A percentile compares a stretch with the other conserved stretches of the same genome.
These are phyloP conservation scores for Lablab purpureus DNA, from an alignment of 306 rosid genomes.

Conservation along the genomic window DNA sequence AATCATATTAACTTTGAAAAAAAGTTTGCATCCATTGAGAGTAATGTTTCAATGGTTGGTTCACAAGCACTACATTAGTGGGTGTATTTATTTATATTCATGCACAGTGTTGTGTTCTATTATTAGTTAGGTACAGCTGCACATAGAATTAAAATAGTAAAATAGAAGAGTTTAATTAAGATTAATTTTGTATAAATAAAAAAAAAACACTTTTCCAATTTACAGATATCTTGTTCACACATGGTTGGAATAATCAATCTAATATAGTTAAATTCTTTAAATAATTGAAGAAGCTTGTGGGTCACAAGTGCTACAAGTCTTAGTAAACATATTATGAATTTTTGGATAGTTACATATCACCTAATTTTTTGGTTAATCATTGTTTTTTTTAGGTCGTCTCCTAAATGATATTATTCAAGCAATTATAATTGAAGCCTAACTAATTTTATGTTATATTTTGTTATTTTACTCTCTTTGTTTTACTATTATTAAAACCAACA, in stretches of 20 bases:
- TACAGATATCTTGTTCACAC: background rate
- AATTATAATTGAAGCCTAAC: background rate
- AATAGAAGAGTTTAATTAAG: background rate
- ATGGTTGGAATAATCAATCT: background rate
- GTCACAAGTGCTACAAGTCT: background rate
- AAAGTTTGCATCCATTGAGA: background rate
- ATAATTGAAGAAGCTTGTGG: background rate
- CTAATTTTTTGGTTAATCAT: conserved; percentile 17
- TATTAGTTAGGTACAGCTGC: conserved; percentile 29
- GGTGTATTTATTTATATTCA: conserved; percentile 13
- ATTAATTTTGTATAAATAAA: background rate
- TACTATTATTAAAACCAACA: too few species aligned
- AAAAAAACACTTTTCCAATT: background rate
- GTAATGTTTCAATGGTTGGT: background rate
- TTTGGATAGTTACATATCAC: conserved; percentile 38
- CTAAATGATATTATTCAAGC: background rate
- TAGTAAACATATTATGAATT: conserved; percentile 7
- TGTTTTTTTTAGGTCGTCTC: background rate
- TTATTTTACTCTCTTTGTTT: background rate
- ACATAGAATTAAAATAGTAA: background rate
- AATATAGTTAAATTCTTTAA: conserved; percentile 16
- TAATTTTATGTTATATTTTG: background rate
- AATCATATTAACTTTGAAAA: background rate
- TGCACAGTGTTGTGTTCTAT: conserved; percentile 12
- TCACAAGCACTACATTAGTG: conserved; percentile 25